Evolutionary conservation across 2,329 filamentous ascomycete genomes (phyloP).

Genomic region (Hymenoscyphus repandus): DNA sequence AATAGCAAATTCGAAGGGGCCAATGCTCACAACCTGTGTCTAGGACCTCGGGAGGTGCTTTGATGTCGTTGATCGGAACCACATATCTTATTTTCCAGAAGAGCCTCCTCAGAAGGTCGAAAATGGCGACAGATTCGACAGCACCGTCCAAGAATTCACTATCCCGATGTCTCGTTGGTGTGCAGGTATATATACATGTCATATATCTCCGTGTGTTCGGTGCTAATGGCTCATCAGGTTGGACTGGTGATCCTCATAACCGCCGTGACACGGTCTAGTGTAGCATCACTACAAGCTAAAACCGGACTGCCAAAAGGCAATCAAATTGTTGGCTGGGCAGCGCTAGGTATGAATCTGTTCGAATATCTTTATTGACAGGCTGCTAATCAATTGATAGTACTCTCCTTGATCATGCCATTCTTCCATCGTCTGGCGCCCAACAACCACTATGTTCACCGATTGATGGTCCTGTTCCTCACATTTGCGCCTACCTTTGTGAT

Average conservation of each 20-base stretch:
- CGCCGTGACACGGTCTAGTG: constrained; percentile 80
- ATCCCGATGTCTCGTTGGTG: constrained; percentile 57
- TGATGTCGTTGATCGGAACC: constrained; percentile 74
- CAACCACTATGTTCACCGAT: constrained; percentile 81
- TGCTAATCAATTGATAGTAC: constrained; percentile 39
- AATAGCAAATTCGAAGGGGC: neutral
- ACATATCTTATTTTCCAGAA: constrained; percentile 79
- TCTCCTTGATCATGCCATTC: constrained; percentile 74
- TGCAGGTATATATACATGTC: constrained; percentile 46
- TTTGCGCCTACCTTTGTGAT: constrained; percentile 94
- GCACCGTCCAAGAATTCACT: constrained; percentile 39
- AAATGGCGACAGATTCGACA: constrained; percentile 21
- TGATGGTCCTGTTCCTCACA: constrained; percentile 84
- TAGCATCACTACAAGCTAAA: constrained; percentile 79
- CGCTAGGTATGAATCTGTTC: constrained; percentile 53
- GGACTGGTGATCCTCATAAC: constrained; percentile 78
- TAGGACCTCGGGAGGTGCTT: constrained; percentile 66
- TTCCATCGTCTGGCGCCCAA: constrained; percentile 77
- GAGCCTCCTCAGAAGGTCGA: constrained; percentile 23
- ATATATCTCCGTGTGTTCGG: neutral
- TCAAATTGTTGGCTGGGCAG: constrained; percentile 78
- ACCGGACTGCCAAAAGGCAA: constrained; percentile 81
- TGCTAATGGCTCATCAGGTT: constrained; percentile 41
- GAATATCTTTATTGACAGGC: constrained; percentile 1
- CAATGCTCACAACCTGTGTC: constrained; percentile 9